Percentiles rank a stretch among this genome's conserved stretches.
phyloP scores from a whole-genome alignment of 306 rosid genomes.

The Benincasa hispida region DNA sequence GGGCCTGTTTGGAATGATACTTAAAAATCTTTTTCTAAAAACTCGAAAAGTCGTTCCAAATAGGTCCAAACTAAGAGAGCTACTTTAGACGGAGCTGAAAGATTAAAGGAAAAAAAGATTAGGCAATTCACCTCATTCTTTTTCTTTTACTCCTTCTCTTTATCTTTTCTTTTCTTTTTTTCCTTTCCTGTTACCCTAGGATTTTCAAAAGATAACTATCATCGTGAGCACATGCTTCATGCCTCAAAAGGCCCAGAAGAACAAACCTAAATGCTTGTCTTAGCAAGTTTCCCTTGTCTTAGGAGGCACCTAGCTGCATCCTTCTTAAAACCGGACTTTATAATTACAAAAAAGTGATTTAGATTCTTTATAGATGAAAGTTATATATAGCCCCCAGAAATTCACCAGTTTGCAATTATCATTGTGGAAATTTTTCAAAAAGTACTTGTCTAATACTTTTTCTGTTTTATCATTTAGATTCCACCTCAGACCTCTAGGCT shows the following conservation, averaged over 20 bases:
- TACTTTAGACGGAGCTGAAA: not conserved
- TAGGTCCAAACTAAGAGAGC: not conserved
- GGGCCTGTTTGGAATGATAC: not conserved
- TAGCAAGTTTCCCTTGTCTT: no score
- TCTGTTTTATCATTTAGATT: not conserved
- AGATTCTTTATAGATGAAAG: not conserved
- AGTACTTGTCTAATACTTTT: not conserved
- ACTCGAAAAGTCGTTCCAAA: not conserved
- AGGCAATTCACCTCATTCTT: not conserved
- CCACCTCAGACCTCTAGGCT: not conserved
- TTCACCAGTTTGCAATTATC: not conserved
- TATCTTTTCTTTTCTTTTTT: not conserved
- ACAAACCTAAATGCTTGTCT: no score
- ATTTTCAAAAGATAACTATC: no score
- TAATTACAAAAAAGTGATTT: no score
- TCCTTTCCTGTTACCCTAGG: not conserved
- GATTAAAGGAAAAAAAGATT: not conserved
- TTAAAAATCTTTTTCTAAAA: not conserved
- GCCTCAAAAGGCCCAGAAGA: no score
- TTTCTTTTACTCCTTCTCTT: no score
- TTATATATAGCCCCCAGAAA: not conserved
- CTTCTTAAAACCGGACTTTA: no score
- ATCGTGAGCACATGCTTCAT: not conserved
- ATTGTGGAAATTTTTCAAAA: not conserved
- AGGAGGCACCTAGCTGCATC: no score